phyloP scores from a whole-genome alignment of 371 early-diverging fungal species.

The Mucor indicus region DNA sequence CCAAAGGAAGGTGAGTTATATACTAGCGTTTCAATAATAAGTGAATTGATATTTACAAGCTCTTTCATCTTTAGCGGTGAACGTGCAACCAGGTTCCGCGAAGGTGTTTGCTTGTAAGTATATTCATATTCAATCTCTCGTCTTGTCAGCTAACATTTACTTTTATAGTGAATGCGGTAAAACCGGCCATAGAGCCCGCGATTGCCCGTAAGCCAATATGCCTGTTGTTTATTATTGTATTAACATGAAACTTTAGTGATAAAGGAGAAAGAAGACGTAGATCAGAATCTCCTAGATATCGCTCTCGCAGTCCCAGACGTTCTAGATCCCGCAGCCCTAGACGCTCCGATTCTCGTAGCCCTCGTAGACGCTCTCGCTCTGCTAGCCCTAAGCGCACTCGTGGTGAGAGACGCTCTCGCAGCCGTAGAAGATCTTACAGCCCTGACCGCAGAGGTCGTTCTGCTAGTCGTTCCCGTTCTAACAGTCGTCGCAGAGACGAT shows the following conservation, averaged over 20 bases:
- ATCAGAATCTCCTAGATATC: conserved; percentile 3
- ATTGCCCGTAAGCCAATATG: conserved; percentile 34
- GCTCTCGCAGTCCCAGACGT: conserved; percentile 20
- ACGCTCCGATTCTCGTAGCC: conserved; percentile 41
- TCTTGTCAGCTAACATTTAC: not conserved
- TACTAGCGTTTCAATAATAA: too few relatives aligned
- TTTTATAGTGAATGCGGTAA: conserved; percentile 37
- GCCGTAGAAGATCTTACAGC: conserved; percentile 16
- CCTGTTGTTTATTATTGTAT: not conserved
- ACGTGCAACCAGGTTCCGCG: conserved; percentile 41
- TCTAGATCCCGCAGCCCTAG: conserved; percentile 29
- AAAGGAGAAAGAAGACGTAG: conserved; percentile 11
- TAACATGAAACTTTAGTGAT: not conserved
- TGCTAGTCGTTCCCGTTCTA: conserved; percentile 10
- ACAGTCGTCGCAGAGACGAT: not conserved
- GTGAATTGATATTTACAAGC: too few relatives aligned
- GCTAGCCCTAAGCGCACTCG: conserved; percentile 16
- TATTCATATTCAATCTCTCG: not conserved
- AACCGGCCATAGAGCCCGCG: conserved; percentile 35
- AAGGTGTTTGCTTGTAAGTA: conserved; percentile 43
- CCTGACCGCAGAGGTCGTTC: conserved; percentile 20
- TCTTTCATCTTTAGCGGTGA: conserved; percentile 26
- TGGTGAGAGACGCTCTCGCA: conserved; percentile 11
- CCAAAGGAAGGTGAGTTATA: conserved; percentile 34
- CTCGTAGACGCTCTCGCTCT: conserved; percentile 33